Evolutionary conservation across 2,329 filamentous ascomycete genomes (phyloP).

Genomic region (Aspergillus flavus): DNA sequence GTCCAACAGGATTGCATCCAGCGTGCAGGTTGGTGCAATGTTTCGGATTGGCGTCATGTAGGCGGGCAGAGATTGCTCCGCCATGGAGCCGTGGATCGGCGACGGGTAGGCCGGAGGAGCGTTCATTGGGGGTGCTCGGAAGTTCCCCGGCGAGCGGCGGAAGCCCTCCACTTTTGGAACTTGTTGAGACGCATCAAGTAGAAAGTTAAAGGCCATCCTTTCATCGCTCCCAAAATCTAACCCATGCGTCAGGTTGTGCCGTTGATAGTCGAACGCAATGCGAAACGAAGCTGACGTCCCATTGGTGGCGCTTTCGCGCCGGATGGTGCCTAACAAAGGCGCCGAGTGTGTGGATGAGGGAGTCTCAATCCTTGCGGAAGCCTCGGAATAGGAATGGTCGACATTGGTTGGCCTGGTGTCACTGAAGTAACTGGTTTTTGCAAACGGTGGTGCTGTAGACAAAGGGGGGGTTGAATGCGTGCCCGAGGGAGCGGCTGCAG

Average conservation of each 20-base stretch:
- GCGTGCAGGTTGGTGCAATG: constrained; percentile 69
- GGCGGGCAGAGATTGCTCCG: constrained; percentile 32
- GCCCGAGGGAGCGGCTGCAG: constrained; percentile 18
- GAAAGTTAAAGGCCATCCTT: constrained; percentile 71
- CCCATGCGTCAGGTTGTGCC: constrained; percentile 52
- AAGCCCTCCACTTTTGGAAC: constrained; percentile 56
- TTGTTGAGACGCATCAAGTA: constrained; percentile 65
- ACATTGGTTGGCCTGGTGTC: background rate
- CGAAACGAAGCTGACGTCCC: constrained; percentile 36
- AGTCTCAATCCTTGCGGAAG: constrained; percentile 31
- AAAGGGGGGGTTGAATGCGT: constrained; percentile 22
- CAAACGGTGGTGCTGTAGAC: constrained; percentile 28
- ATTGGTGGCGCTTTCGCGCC: constrained; percentile 26
- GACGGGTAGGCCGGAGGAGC: constrained; percentile 27
- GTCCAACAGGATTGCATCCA: constrained; percentile 78
- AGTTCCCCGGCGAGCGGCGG: constrained; percentile 29
- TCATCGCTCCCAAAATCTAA: constrained; percentile 63
- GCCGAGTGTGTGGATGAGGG: constrained; percentile 34
- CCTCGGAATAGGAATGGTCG: constrained; percentile 34
- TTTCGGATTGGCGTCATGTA: constrained; percentile 58
- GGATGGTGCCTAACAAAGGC: constrained; percentile 24
- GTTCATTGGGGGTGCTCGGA: constrained; percentile 25
- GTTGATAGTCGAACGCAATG: constrained; percentile 47
- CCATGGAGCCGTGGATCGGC: constrained; percentile 24
- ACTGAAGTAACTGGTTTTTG: constrained; percentile 27